Percentiles rank a stretch among this genome's conserved stretches.
Conservation (phyloP, 2,329 filamentous ascomycete species). For the Fusarium sp. region DNA sequence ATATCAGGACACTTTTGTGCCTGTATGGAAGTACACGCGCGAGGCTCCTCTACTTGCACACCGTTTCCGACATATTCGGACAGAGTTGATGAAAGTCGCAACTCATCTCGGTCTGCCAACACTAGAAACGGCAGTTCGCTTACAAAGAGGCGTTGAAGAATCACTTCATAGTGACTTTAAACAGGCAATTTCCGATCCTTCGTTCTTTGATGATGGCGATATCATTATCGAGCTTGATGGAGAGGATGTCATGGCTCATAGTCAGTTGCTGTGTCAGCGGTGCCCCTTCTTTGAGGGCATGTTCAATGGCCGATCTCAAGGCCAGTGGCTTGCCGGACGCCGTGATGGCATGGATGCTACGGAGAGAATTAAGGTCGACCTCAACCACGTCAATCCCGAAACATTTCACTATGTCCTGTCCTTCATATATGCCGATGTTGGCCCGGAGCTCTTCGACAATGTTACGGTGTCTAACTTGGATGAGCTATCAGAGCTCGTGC, state of each 20-base stretch:
- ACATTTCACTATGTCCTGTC: slow-evolving; percentile 84
- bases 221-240: slow-evolving; percentile 82
- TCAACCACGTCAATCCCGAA: slow-evolving; percentile 80
- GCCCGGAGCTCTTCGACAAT: slow-evolving; percentile 83
- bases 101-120: slow-evolving; percentile 75
- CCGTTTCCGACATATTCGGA: slow-evolving; percentile 82
- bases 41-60: slow-evolving; percentile 73
- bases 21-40: slow-evolving; percentile 86
- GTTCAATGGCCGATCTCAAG: slow-evolving; percentile 87
- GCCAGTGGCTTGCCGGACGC: slow-evolving; percentile 83
- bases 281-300: slow-evolving; percentile 94
- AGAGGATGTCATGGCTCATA: slow-evolving; percentile 79
- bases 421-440: slow-evolving; percentile 86
- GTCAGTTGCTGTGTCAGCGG: slow-evolving; percentile 80
- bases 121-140: slow-evolving; percentile 81
- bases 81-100: slow-evolving; percentile 89
- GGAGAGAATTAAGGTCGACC: slow-evolving; percentile 75
- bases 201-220: slow-evolving; percentile 84
- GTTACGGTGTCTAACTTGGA: slow-evolving; percentile 79
- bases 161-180: slow-evolving; percentile 78
- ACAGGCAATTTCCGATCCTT: slow-evolving; percentile 73
- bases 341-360: slow-evolving; percentile 57
- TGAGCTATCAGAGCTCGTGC: slow-evolving; percentile 86
- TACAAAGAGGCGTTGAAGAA: slow-evolving; percentile 74
- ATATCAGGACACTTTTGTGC: slow-evolving; percentile 83